Evolutionary conservation across 2,329 filamentous ascomycete genomes (phyloP).

Genomic region (Aspergillus sp.): DNA sequence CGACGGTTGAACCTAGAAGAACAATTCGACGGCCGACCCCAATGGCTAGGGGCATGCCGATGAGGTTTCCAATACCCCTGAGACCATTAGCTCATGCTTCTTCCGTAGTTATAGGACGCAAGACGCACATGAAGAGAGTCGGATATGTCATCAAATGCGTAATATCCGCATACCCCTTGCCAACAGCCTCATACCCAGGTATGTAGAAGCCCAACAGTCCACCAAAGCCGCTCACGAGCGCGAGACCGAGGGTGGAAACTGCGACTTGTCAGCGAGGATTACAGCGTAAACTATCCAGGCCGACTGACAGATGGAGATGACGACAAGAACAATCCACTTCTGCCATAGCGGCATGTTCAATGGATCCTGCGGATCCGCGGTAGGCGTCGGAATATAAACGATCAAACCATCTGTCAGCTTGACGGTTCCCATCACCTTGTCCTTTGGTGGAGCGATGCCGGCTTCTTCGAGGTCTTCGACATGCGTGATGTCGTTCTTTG

Average conservation of each 20-base stretch:
- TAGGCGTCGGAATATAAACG: conserved; percentile 42
- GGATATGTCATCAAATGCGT: conserved; percentile 44
- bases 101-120: neutral
- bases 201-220: conserved; percentile 50
- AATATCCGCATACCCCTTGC: conserved; percentile 46
- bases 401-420: conserved; percentile 38
- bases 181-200: conserved; percentile 41
- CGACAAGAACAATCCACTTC: conserved; percentile 32
- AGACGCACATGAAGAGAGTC: conserved; percentile 33
- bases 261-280: conserved; percentile 17
- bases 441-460: neutral
- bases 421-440: conserved; percentile 31
- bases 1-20: conserved; percentile 34
- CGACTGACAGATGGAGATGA: conserved; percentile 33
- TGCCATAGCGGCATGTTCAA: conserved; percentile 35
- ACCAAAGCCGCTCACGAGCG: conserved; percentile 48
- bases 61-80: conserved; percentile 40
- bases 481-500: conserved; percentile 18
- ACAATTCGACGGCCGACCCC: conserved; percentile 42
- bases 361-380: conserved; percentile 39
- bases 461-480: conserved; percentile 25
- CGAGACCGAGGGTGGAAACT: conserved; percentile 48
- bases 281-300: neutral
- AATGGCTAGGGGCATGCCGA: conserved; percentile 42
- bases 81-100: neutral